A percentile compares a stretch with the other conserved stretches of the same genome.
Evolutionary conservation across 1,139 yeast species (phyloP).

Genomic region (Meyerozyma carpophila): DNA sequence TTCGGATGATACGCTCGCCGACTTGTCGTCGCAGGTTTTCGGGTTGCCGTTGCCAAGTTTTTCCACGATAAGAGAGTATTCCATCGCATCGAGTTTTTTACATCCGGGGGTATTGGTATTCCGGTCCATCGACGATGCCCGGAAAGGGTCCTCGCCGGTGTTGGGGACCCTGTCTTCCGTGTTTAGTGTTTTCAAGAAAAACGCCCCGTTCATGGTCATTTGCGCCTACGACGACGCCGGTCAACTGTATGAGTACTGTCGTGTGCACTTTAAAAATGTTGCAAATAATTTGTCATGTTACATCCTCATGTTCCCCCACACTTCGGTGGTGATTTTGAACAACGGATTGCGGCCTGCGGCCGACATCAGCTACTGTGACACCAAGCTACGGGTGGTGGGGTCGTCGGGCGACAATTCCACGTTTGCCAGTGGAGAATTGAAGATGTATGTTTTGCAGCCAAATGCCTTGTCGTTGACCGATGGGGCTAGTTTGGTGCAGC

Average conservation of each 20-base stretch:
- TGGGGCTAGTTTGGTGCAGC: constrained; percentile 5
- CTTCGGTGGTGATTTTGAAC: constrained; percentile 18
- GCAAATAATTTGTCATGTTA: constrained; percentile 32
- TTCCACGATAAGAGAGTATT: constrained; percentile 18
- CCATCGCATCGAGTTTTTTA: constrained; percentile 24
- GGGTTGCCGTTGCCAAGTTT: constrained; percentile 16
- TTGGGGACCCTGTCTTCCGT: constrained; percentile 24
- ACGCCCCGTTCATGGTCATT: constrained; percentile 30
- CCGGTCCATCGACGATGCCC: constrained; percentile 14
- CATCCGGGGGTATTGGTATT: constrained; percentile 26
- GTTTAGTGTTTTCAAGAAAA: constrained; percentile 26
- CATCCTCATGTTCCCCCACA: constrained; percentile 20
- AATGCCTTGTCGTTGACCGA: constrained; percentile 21
- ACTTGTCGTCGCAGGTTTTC: constrained; percentile 17
- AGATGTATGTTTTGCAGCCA: constrained; percentile 20
- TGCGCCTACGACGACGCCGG: constrained; percentile 9
- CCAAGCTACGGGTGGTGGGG: constrained; percentile 30
- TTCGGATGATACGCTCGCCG: constrained; percentile 28
- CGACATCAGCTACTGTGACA: constrained; percentile 23
- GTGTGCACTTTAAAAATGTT: constrained; percentile 28
- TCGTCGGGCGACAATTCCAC: constrained; percentile 36
- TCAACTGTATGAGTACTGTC: constrained; percentile 21
- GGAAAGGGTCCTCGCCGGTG: constrained; percentile 16
- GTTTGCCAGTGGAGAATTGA: constrained; percentile 30
- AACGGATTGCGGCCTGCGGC: constrained; percentile 35